Base-by-base conservation (phyloP, 805 yeast genomes). In the Candida orba region DNA sequence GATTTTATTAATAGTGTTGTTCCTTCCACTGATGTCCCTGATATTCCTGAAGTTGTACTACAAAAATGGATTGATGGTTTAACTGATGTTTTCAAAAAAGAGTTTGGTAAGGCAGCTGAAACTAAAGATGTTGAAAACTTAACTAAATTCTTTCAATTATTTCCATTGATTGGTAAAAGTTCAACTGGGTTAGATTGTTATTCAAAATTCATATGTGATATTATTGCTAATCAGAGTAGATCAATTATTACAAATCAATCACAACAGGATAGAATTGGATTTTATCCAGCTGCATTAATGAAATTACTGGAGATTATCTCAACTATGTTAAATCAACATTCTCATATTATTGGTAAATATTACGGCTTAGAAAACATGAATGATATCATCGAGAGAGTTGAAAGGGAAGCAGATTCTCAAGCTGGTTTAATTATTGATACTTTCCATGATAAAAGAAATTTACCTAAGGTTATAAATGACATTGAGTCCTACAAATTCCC, bases 401-500 rank as follows among this genome's bases (percentile, higher is more conserved):
- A 91, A 63, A 69, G 76, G 40, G 99, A 93, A 58, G 81, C 93
- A 27, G 99, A 93, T 58, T 71, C 90, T n/a, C 99, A 93, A 58
- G 82, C 91, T 23, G 95, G 95, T 1, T 68, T 93, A 36, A 84
- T 93, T 4, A 71, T 85, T 43, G 98, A 91, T 60, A 85, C 93
- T 0, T 87, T 86, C 56, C 76, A 81, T 66, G 97, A 90, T 52
- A 73, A 77, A 25, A 73, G 86, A 49, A 69, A 80, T 24, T 56
- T 89, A 4, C 79, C 73, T 25, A 71, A 75, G 47, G 58, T 73
- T 8, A 52, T 84, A 22, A 70, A 71, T 43, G 86, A 81, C 22
- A 69, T 83, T 39, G 65, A 68, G 20, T 58, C 66, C 18, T 84
- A 86, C 58, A 67, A 69, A 27, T 80, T 70, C 54, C 79, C 79